Base-by-base conservation (phyloP, 192 early-diverging fungal genomes). In the Spizellomyces sp. region DNA sequence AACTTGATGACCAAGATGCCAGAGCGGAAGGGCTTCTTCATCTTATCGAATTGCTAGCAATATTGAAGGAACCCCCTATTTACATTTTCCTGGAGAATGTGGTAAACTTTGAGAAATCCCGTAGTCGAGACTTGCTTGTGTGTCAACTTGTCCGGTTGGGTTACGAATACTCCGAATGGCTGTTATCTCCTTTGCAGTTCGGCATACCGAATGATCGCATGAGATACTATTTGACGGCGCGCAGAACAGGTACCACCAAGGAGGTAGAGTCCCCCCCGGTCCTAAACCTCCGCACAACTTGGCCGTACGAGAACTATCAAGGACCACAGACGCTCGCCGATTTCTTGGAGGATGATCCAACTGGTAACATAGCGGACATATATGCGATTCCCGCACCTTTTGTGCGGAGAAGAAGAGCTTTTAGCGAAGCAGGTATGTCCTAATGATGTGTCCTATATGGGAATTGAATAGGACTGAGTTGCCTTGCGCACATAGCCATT, bases 41-140 rank as follows among this genome's bases (percentile, higher is more conserved):
- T 59, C 75, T 88, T 21, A 75, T 86, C 10, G 45, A 66, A 2
- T 19, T 75, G 7, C 69, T 89, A 15, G 75, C 71, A 9, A 36
- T 15, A 15, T 45, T 88, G 10, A 19, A 36, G 8, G 8, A 1
- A 5, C 73, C 75, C 14, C 86, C 86, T n/a, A 42, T 44, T 41
- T 83, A 66, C 58, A 17, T 88, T 1, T 84, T 88, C 27, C 67
- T 88, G 27, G 86, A 88, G 70, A 88, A 88, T 58, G 86, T 88
- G 10, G 70, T 70, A 14, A 80, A 80, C 55, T 88, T 88, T 73
- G 86, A 88, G 65, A 43, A 52, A 10, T 67, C 62, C 21, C 46
- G 60, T 19, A 77, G 66, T 21, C 69, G 79, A 45, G 67, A 67
- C 12, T 69, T 43, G n/a, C 63, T 87, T 21, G 69, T 79, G 21